Evolutionary conservation across 768 basidiomycete genomes (phyloP), one percentile per base, ranked within the genome.

Genomic region (Favolaschia claudopus): DNA sequence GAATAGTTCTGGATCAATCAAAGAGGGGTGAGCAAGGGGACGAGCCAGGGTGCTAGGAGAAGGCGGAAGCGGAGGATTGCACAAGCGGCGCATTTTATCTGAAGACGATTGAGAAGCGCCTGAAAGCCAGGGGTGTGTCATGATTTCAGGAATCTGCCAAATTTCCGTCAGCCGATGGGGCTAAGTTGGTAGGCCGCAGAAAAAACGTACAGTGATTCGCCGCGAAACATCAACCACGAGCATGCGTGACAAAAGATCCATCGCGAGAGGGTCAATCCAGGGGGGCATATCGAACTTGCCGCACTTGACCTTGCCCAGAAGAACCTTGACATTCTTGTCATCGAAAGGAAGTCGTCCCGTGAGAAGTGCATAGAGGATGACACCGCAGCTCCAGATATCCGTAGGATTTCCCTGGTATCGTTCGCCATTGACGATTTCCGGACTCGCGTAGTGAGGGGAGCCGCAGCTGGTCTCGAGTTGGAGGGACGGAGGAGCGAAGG

Each of bases 331-430:
- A 63, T 95, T 89, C 77, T 91, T 90, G 80, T 97, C 94, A 69
- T 97, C 96, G 68, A 97, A 98, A 6, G 96, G 96, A 19, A 98
- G 88, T 52, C 91, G 80, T 12, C 96, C 95, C 28, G 93, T 93
- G 36, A 97, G 82, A 43, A 98, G 84, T 28, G 95, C 92, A 73
- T 85, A 97, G 45, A 97, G 85, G 65, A 96, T 95, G 40, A 98
- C 93, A 22, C 96, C 96, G 60, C 95, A 95, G 65, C 94, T 96
- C 95, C 95, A 98, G 67, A 98, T 93, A 73, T 97, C 96, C 3
- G 94, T 93, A 6, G 92, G 89, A 37, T 88, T 89, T 32, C 96
- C 96, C 72, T 88, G 83, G 72, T 97, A 99, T 68, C 87, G 88
- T 74, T 88, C 81, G 9, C 95, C 95, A 55, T 92, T 89, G 62